A percentile compares a stretch with the other conserved stretches of the same genome.
Evolutionary conservation across 768 basidiomycete species (phyloP).

Genomic region (Xanthoconium purpureum): DNA sequence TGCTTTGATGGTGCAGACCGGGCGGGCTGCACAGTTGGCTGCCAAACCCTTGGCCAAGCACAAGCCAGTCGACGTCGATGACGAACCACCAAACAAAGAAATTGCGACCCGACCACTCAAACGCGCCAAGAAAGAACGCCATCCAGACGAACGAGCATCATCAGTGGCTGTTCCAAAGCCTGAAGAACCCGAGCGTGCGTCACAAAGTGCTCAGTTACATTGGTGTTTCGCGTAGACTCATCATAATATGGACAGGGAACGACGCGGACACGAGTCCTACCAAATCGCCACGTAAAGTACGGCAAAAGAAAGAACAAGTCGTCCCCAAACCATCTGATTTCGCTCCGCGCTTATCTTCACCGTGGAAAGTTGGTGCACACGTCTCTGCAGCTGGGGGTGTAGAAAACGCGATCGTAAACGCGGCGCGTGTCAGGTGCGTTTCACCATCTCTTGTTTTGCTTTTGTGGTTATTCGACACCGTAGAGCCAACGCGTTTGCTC

Average conservation of each 20-base stretch:
- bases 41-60: background rate
- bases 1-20: conserved; percentile 24
- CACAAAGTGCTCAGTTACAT: background rate
- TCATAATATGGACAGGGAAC: background rate
- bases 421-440: conserved; percentile 62
- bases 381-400: conserved; percentile 80
- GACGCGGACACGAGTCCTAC: background rate
- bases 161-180: background rate
- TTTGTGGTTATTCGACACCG: background rate
- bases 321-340: conserved; percentile 29
- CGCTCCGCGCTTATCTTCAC: conserved; percentile 29
- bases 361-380: conserved; percentile 80
- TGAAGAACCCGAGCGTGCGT: conserved; percentile 10
- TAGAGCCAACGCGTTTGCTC: conserved; percentile 79
- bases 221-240: background rate
- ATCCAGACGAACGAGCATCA: background rate
- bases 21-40: conserved; percentile 12
- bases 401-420: conserved; percentile 68
- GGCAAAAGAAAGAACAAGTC: conserved; percentile 8
- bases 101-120: conserved; percentile 11
- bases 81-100: background rate
- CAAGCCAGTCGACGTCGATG: background rate
- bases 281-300: conserved; percentile 5
- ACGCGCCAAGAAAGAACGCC: conserved; percentile 8
- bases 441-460: background rate